These are phyloP conservation scores for Rhodotorula sp. DNA, from an alignment of 1,284 basidiomycete species.

Conservation along the genomic window DNA sequence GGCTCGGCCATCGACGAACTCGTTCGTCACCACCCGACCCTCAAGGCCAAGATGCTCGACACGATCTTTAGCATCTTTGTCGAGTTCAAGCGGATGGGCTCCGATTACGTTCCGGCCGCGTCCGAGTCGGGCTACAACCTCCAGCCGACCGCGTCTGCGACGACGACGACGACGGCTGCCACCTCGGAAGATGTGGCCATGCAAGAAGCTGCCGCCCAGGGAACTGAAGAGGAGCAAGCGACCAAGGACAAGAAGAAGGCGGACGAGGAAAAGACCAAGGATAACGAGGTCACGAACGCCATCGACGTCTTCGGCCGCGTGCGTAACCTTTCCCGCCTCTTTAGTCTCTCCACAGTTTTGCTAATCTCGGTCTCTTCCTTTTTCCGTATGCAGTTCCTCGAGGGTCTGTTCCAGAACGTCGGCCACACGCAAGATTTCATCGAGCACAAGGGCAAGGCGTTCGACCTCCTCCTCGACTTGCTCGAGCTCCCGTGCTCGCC, in stretches of 20 bases:
- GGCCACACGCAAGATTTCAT: slow-evolving; percentile 82
- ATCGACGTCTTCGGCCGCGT: slow-evolving; percentile 42
- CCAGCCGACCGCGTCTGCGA: slow-evolving; percentile 28
- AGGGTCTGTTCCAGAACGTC: slow-evolving; percentile 87
- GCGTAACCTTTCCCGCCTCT: neutral
- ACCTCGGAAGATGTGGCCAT: slow-evolving; percentile 54
- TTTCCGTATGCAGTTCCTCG: slow-evolving; percentile 66
- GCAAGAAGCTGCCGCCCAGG: slow-evolving; percentile 49
- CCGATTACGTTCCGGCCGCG: slow-evolving; percentile 57
- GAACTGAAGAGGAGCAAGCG: slow-evolving; percentile 9
- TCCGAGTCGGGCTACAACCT: slow-evolving; percentile 61
- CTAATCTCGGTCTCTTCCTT: neutral
- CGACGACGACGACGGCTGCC: slow-evolving; percentile 2
- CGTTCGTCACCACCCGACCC: slow-evolving; percentile 87
- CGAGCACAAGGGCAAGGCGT: slow-evolving; percentile 62
- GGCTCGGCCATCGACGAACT: slow-evolving; percentile 93
- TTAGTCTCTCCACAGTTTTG: neutral
- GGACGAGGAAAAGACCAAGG: slow-evolving; percentile 27
- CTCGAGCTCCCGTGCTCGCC: slow-evolving; percentile 84
- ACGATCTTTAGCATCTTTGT: slow-evolving; percentile 68
- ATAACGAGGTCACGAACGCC: slow-evolving; percentile 30
- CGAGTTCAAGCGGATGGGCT: slow-evolving; percentile 71
- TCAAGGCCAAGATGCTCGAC: slow-evolving; percentile 77
- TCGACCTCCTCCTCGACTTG: slow-evolving; percentile 72
- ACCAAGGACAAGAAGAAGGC: slow-evolving; percentile 50